A percentile compares a stretch with the other conserved stretches of the same genome.
Evolutionary conservation across 2,329 filamentous ascomycete species (phyloP).

Genomic region (Trichoderma atrobrunneum): DNA sequence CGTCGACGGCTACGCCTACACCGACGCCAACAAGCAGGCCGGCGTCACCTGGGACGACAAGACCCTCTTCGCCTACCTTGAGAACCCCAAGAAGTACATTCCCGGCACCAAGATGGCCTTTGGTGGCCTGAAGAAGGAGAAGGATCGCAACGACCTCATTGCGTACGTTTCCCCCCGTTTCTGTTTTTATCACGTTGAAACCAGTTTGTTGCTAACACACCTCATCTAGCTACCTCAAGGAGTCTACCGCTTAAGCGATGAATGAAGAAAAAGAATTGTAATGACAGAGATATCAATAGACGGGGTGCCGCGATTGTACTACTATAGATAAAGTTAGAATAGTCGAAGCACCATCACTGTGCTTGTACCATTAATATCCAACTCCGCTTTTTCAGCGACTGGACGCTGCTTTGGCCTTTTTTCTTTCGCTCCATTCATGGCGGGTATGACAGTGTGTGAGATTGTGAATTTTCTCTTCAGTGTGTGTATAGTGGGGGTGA

Average conservation of each 20-base stretch:
- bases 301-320: constrained; percentile 37
- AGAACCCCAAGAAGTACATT: constrained; percentile 99
- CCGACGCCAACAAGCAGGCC: constrained; percentile 99
- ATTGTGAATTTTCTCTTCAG: background rate
- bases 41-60: constrained; percentile 83
- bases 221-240: constrained; percentile 59
- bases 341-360: constrained; percentile 30
- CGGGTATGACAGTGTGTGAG: background rate
- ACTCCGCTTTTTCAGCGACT: constrained; percentile 36
- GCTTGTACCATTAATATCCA: constrained; percentile 34
- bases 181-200: background rate
- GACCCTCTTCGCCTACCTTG: constrained; percentile 94
- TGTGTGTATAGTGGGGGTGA: background rate
- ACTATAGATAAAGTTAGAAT: constrained; percentile 37
- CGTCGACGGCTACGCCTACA: constrained; percentile 93
- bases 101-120: constrained; percentile 99
- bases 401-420: background rate
- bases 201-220: constrained; percentile 26
- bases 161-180: constrained; percentile 59
- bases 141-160: constrained; percentile 99
- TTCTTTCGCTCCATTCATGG: background rate
- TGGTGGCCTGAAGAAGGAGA: constrained; percentile 98
- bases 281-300: constrained; percentile 39
- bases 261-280: constrained; percentile 29
- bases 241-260: constrained; percentile 61